phyloP scores from a whole-genome alignment of 1,284 basidiomycete species.

The Meripilus lineatus region DNA sequence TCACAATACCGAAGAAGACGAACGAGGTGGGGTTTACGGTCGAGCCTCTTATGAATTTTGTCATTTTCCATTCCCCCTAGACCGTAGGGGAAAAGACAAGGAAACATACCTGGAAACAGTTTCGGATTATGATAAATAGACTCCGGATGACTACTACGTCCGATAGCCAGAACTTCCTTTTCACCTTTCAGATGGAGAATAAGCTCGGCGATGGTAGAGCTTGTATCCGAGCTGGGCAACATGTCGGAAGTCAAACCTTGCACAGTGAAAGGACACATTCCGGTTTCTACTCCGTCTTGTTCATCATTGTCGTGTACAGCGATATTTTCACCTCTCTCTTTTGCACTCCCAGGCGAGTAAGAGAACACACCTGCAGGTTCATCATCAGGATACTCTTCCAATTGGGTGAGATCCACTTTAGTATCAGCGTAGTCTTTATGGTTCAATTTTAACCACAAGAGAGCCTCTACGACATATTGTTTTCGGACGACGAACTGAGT shows the following conservation, averaged over 20 bases:
- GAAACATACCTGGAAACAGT: conserved; percentile 27
- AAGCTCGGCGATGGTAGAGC: no score
- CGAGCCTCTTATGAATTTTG: conserved; percentile 15
- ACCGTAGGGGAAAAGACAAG: conserved; percentile 26
- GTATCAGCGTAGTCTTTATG: conserved; percentile 33
- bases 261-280: no score
- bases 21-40: conserved; percentile 28
- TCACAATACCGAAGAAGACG: no score
- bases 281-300: conserved; percentile 29
- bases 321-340: conserved; percentile 17
- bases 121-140: conserved; percentile 22
- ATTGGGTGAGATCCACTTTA: conserved; percentile 28
- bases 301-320: conserved; percentile 24
- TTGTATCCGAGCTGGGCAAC: no score
- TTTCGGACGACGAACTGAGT: conserved; percentile 31
- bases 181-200: conserved; percentile 15
- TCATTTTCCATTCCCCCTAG: conserved; percentile 19
- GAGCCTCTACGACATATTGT: conserved; percentile 24
- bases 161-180: conserved; percentile 16
- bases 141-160: conserved; percentile 12
- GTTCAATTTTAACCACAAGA: conserved; percentile 36
- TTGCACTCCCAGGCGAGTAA: conserved; percentile 16
- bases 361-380: conserved; percentile 26
- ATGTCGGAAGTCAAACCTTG: conserved; percentile 33
- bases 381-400: conserved; percentile 27